phyloP scores from a whole-genome alignment of 768 basidiomycete genomes.

The Melanogaster broomeanus region DNA sequence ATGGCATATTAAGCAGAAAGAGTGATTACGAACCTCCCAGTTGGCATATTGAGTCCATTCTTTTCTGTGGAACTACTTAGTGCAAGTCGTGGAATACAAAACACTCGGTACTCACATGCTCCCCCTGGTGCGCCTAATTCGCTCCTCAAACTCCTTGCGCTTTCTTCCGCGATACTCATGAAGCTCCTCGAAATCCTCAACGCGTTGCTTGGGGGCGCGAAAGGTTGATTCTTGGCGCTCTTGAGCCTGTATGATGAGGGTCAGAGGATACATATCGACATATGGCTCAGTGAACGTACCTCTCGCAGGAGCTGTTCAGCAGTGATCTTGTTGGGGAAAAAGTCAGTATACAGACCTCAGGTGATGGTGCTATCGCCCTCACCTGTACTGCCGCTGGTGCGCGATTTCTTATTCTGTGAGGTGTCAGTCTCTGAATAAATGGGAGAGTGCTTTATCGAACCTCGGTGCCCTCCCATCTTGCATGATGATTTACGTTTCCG shows the following conservation, averaged over 20 bases:
- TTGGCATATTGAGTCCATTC: slow-evolving; percentile 88
- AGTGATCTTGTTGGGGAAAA: slow-evolving; percentile 70
- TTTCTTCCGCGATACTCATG: slow-evolving; percentile 92
- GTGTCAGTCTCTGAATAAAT: background rate
- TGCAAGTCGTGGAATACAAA: background rate
- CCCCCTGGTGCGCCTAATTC: slow-evolving; percentile 75
- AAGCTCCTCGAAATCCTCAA: slow-evolving; percentile 93
- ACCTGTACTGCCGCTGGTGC: slow-evolving; percentile 94
- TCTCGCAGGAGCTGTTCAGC: slow-evolving; percentile 97
- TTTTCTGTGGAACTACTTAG: slow-evolving; percentile 48
- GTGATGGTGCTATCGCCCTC: slow-evolving; percentile 23
- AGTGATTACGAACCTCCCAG: slow-evolving; percentile 66
- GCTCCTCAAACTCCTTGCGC: slow-evolving; percentile 92
- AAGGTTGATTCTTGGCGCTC: slow-evolving; percentile 93
- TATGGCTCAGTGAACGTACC: slow-evolving; percentile 40
- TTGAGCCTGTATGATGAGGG: slow-evolving; percentile 66
- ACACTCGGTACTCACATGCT: slow-evolving; percentile 60
- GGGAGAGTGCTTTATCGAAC: slow-evolving; percentile 36
- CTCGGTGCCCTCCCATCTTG: slow-evolving; percentile 82
- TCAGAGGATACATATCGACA: background rate
- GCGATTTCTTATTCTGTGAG: slow-evolving; percentile 85
- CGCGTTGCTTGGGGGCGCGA: slow-evolving; percentile 90
- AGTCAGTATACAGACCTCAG: slow-evolving; percentile 13
- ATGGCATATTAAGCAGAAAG: background rate
- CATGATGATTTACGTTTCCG: slow-evolving; percentile 40